A percentile compares a stretch with the other conserved stretches of the same genome.
phyloP scores from a whole-genome alignment of 306 rosid genomes.

The Fragaria iinumae region DNA sequence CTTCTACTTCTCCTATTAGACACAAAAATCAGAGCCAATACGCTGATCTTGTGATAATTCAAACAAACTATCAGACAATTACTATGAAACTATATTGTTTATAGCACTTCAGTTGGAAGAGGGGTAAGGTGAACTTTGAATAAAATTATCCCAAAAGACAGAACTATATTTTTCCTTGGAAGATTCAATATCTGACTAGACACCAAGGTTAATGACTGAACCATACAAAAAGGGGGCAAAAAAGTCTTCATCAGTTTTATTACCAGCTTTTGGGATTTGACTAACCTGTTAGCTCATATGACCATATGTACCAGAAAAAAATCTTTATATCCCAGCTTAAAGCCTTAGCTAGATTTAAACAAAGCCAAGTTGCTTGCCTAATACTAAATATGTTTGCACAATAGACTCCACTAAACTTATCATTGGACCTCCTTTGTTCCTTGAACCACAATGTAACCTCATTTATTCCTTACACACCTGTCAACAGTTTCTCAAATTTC shows the following conservation, averaged over 20 bases:
- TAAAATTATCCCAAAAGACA: neutral
- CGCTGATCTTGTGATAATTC: neutral
- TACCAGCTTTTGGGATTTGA: neutral
- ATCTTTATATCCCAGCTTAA: neutral
- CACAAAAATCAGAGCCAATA: neutral
- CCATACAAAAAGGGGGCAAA: neutral
- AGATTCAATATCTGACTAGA: neutral
- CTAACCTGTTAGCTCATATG: neutral
- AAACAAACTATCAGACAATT: neutral
- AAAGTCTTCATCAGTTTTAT: neutral
- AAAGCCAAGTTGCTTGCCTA: neutral
- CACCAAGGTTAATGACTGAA: neutral
- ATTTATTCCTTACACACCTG: neutral
- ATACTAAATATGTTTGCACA: neutral
- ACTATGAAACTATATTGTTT: neutral
- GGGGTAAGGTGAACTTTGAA: neutral
- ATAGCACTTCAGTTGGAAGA: neutral
- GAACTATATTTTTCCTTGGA: too few relatives aligned
- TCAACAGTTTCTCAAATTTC: neutral
- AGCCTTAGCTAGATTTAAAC: neutral
- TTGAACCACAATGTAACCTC: neutral
- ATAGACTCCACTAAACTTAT: neutral
- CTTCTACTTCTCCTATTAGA: neutral
- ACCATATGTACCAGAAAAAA: neutral
- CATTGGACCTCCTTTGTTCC: neutral